Evolutionary conservation across 1,284 basidiomycete genomes (phyloP), one percentile per base, ranked within the genome.

Genomic region (Cryptococcus sp.): DNA sequence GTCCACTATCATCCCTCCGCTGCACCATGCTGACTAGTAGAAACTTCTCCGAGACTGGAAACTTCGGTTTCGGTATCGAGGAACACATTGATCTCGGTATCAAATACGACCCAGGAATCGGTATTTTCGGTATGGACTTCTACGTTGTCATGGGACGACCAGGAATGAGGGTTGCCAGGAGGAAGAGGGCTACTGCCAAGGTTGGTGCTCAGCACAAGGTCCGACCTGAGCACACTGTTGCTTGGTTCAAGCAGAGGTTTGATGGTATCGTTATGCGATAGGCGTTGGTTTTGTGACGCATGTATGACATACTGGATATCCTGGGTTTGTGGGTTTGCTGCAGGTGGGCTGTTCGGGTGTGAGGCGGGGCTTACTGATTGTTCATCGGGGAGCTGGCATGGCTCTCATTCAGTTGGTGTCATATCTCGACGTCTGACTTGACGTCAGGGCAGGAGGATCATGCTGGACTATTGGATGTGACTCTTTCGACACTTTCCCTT

Each of bases 51-150:
- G 88, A 91, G 77, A 96, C 90, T 57, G 92, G 92, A 60, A 96
- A 97, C 87, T 98, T 98, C 77, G 92, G 92, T 66, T 97, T 96
- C 78, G 92, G 92, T 78, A 90, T 94, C 73, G 88, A 92, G 78
- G 92, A 97, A 81, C 94, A 98, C 81, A 98, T 98, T 77, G 94
- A 98, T 80, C 81, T 98, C 61, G 94, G 94, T 75, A 93, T 96
- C 74, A 87, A 93, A 74, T 97, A 97, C 80, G 92, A 97, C 78
- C 92, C 92, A 57, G 82, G 83, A 75, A 96, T 96, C 72, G 92
- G 91, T 84, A 94, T 96, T 77, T 94, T 94, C 75, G 91, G 91
- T 67, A 93, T 93, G 91, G 91, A 96, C 80, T 94, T 96, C 81
- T 94, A 87, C 78, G 88, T 94, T 64, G 88, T 93, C 69, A 97